These are phyloP conservation scores for Xylaria venustula DNA, from an alignment of 495 filamentous ascomycete genomes.

Conservation along the genomic window DNA sequence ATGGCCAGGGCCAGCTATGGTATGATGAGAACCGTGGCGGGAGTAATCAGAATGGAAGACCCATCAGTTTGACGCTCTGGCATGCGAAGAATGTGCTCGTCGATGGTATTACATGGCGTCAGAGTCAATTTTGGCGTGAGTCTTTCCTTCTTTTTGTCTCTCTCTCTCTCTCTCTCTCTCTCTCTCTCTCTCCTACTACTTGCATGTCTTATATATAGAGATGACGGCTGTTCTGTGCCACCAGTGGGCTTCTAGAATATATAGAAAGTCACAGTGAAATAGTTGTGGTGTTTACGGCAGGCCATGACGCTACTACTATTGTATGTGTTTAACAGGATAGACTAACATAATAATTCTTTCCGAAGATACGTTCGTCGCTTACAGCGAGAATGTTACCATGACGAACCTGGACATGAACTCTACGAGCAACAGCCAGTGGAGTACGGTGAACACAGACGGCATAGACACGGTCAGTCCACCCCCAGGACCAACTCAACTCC, in stretches of 20 bases:
- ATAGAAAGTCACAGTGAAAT: background rate
- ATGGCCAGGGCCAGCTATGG: conserved; percentile 45
- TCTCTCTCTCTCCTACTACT: background rate
- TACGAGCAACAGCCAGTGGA: conserved; percentile 31
- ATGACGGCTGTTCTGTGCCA: background rate
- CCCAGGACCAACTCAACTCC: background rate
- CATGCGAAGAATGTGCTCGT: conserved; percentile 35
- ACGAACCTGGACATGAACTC: conserved; percentile 45
- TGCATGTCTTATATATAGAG: background rate
- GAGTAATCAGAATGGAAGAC: conserved; percentile 37
- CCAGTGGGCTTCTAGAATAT: background rate
- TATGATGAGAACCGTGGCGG: conserved; percentile 37
- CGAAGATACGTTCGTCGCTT: conserved; percentile 39
- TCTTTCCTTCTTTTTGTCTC: background rate
- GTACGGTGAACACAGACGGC: conserved; percentile 42
- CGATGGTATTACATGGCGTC: conserved; percentile 42
- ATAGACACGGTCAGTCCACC: conserved; percentile 29
- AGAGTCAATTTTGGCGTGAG: conserved; percentile 43
- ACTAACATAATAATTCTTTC: background rate
- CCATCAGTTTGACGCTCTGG: conserved; percentile 35
- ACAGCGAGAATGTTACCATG: conserved; percentile 38
- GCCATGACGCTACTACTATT: background rate
- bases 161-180: background rate
- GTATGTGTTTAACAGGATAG: background rate
- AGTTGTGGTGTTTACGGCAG: background rate